phyloP scores from a whole-genome alignment of 2,329 filamentous ascomycete species.

The Catunica adiposa region DNA sequence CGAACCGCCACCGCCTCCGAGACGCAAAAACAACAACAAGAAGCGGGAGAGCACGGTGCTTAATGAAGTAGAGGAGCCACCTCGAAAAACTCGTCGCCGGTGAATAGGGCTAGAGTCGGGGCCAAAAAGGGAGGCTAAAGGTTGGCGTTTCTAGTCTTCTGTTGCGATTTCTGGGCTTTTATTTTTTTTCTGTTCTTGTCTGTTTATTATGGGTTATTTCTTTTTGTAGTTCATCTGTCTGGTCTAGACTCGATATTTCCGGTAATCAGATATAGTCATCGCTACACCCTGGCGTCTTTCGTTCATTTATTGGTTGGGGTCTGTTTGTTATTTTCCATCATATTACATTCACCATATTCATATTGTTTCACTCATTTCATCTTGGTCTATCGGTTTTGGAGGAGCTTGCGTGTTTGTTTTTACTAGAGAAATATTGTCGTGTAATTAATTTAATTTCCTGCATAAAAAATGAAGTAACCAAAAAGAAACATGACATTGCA shows the following conservation, averaged over 20 bases:
- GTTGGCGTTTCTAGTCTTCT: background rate
- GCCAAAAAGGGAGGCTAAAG: too few species aligned
- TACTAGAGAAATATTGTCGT: too few species aligned
- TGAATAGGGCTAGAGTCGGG: background rate
- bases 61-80: constrained; percentile 16
- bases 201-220: background rate
- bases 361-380: background rate
- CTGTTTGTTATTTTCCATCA: background rate
- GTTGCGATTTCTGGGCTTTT: constrained; percentile 3
- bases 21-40: constrained; percentile 31
- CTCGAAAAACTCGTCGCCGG: constrained; percentile 17
- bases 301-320: background rate
- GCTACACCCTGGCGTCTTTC: background rate
- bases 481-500: too few species aligned
- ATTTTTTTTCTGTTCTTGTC: constrained; percentile 7
- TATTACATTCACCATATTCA: constrained; percentile 1
- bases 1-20: constrained; percentile 30
- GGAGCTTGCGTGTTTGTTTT: too few species aligned
- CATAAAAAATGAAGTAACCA: too few species aligned
- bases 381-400: background rate
- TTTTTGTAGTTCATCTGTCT: constrained; percentile 1
- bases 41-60: constrained; percentile 30
- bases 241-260: background rate
- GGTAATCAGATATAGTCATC: background rate
- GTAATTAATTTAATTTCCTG: too few species aligned